Base-by-base conservation (phyloP, 2,329 filamentous ascomycete species). In the Penicillium hesseltinei region DNA sequence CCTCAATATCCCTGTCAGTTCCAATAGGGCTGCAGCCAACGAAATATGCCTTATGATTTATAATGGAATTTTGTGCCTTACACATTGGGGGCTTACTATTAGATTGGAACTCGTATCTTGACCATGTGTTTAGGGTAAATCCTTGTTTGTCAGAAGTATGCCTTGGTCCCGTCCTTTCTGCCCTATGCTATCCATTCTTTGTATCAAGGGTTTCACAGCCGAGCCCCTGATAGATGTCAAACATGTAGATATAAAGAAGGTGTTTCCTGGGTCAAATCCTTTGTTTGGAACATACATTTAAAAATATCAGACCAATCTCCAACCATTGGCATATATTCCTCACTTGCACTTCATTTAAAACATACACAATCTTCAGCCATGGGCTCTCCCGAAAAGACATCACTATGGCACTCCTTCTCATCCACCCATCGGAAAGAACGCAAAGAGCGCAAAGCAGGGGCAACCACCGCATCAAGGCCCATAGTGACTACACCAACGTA, bases 391-490 rank as follows among this genome's bases (percentile, higher is more conserved):
- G 51, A 53, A 13, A 53, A 53, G 64, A 61, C 51, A 35, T 44
- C 49, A 4, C 10, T 45, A 52, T 52, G 50, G 50, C 21, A 45
- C 1, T 57, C 58, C 0, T 62, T 62, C 47, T 62, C 62, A 15
- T 57, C 61, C 17, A 58, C 31, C 15, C 25, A 43, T 45, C 54
- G 39, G 4, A 49, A 50, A 17, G 44, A 54, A 6, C 44, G 45
- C 36, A 55, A 43, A 19, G 43, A 51, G 36, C 27, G 48, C 19
- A 51, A 21, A 45, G 50, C 21, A 44, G 23, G 6, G 11, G n/a
- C 31, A 21, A 4, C n/a, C 6, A 10, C 17, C 21, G 3, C 21
- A 27, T 2, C 29, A 39, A 19, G 23, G 19, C 9, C 19, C 27
- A 42, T 23, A 38, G 13, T 10, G 7, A 40, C 35, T 10, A 2